Conservation (phyloP, 345 rosid species). For the Arabidopsis thaliana region TAIR10.1 NC_003075.7:12011501-12012000, state of each 20-base stretch:
- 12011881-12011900: too few species aligned
- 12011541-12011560: not conserved
- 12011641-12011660: slow-evolving; percentile 14
- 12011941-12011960: not conserved
- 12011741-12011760: slow-evolving; percentile 35
- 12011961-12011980: not conserved
- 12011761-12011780: slow-evolving; percentile 2
- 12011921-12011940: too few species aligned
- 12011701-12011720: slow-evolving; percentile 5
- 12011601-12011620: slow-evolving; percentile 10
- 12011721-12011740: slow-evolving; percentile 20
- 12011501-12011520: slow-evolving; percentile 7
- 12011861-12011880: too few species aligned
- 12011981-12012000: not conserved
- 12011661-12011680: slow-evolving; percentile 27
- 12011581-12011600: not conserved
- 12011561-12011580: not conserved
- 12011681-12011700: slow-evolving; percentile 11
- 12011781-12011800: not conserved
- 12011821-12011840: too few species aligned
- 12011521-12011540: not conserved
- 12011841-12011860: not conserved
- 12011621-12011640: not conserved
- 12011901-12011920: not conserved
- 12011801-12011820: not conserved